Conservation (phyloP, 2,329 filamentous ascomycete species). For the Exophiala oligosperma region DNA sequence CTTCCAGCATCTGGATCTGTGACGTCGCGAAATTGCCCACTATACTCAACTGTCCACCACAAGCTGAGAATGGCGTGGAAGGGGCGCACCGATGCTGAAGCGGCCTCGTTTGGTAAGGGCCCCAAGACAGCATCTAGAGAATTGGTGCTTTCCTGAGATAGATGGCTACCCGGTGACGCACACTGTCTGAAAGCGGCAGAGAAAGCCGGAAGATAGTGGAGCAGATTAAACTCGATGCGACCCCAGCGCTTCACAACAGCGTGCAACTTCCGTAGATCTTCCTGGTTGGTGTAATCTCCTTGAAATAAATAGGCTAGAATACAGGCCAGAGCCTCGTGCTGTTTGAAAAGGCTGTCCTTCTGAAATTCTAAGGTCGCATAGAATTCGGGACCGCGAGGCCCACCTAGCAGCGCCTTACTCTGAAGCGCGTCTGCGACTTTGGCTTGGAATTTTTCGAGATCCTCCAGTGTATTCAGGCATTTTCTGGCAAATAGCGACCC, state of each 20-base stretch:
- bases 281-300: conserved; percentile 65
- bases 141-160: conserved; percentile 17
- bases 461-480: conserved; percentile 73
- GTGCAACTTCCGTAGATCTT: conserved; percentile 74
- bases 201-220: conserved; percentile 81
- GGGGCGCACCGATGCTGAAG: conserved; percentile 55
- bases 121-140: conserved; percentile 57
- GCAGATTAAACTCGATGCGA: conserved; percentile 70
- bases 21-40: conserved; percentile 80
- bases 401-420: conserved; percentile 72
- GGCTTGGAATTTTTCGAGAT: conserved; percentile 75
- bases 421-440: conserved; percentile 74
- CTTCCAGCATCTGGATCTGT: conserved; percentile 51
- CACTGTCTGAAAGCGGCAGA: conserved; percentile 75
- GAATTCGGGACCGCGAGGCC: conserved; percentile 62
- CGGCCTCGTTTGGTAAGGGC: conserved; percentile 42
- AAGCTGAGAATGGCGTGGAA: conserved; percentile 76
- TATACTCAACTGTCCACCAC: conserved; percentile 93
- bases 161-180: conserved; percentile 54
- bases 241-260: conserved; percentile 62
- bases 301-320: conserved; percentile 78
- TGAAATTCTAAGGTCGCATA: conserved; percentile 80
- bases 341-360: conserved; percentile 74
- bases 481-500: conserved; percentile 68
- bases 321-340: conserved; percentile 86